Base-by-base conservation (phyloP, 352 stramenopile genomes). In the Pythium aphanidermatum region DNA sequence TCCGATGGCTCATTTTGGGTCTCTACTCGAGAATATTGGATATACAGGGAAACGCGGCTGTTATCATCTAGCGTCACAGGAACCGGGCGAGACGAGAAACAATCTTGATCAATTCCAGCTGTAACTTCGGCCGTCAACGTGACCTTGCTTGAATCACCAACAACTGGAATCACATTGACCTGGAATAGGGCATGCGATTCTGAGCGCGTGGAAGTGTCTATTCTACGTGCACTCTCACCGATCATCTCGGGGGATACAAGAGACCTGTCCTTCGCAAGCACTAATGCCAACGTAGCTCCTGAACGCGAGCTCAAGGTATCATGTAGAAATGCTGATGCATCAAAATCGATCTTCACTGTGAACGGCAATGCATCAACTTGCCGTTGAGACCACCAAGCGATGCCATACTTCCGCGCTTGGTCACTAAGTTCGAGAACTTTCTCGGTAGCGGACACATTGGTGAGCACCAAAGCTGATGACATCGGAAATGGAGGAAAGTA, bases 401-500 rank as follows among this genome's bases (percentile, higher is more conserved):
- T 16, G 12, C 43, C 51, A 17, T 37, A 49, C 4, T 24, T 36
- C 17, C 38, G 36, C 2, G 43, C 32, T 26, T 2, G 20, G 23
- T 46, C 41, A 2, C 53, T 42, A 2, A 50, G 14, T 14, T 54
- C 36, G n/a, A 53, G 39, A 2, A 13, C 9, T 25, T 36, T 47
- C 6, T 39, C 35, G 1, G 24, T n/a, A 2, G 20, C 13, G 13
- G 30, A 17, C 28, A 44, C 17, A 14, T 57, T 55, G 3, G 16
- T 6, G 2, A 62, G 24, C 8, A 44, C 14, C 19, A 65, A 25
- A 8, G 32, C 45, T 25, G 34, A 35, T 6, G 28, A 13, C 5
- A 37, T 35, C 1, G 31, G 20, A 42, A 89, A 89, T 0, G 47
- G 53, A 25, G 64, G 63, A 13, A 79, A 61, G 13, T 38, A 38